Conservation (phyloP, 257 asterid genomes). For the Apocynum venetum region DNA sequence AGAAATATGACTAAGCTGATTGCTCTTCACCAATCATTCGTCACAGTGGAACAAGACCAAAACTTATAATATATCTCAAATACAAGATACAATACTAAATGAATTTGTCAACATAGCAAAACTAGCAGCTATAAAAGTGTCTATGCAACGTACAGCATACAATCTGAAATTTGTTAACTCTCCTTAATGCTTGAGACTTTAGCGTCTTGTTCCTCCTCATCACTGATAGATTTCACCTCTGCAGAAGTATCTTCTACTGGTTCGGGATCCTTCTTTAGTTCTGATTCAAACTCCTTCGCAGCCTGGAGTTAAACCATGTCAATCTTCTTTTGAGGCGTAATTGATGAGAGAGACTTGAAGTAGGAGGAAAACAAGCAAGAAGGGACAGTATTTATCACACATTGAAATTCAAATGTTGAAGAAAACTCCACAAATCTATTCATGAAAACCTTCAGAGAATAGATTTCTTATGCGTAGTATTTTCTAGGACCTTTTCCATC, state of each 20-base stretch:
- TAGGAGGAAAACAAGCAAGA: background rate
- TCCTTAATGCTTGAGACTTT: slow-evolving; percentile 47
- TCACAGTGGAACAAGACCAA: background rate
- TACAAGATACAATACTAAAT: background rate
- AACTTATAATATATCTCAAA: background rate
- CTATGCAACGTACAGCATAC: background rate
- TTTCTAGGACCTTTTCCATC: background rate
- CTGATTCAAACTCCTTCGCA: slow-evolving; percentile 86
- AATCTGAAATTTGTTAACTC: slow-evolving; percentile 17
- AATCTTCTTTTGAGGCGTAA: background rate
- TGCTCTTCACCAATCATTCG: background rate
- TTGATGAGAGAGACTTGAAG: background rate
- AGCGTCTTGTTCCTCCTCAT: slow-evolving; percentile 50
- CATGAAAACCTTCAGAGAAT: background rate
- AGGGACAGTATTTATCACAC: background rate
- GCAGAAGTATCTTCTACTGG: slow-evolving; percentile 34
- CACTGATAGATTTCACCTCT: slow-evolving; percentile 27
- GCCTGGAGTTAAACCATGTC: slow-evolving; percentile 35
- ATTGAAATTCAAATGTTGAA: too few species aligned
- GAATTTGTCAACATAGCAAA: background rate
- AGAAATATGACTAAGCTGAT: too few species aligned
- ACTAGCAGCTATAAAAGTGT: background rate
- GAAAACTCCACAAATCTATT: too few species aligned
- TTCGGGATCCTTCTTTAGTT: slow-evolving; percentile 61
- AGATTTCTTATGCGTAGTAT: background rate